Evolutionary conservation across 1,284 basidiomycete genomes (phyloP).

Genomic region (Microstroma glucosiphilum): DNA sequence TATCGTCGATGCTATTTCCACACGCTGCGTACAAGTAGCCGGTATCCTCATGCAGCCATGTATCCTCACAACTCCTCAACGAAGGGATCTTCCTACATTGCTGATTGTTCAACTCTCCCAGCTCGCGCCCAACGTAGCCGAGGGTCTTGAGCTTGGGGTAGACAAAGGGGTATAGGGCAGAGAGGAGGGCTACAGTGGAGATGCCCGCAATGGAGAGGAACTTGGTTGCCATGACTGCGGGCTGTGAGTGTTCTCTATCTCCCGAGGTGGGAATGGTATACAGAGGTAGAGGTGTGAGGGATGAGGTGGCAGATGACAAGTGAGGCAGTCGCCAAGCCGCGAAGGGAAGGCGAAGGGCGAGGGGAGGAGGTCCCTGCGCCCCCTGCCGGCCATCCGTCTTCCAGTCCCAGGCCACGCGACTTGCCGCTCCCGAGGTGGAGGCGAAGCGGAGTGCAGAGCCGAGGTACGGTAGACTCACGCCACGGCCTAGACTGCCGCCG

Average conservation of each 20-base stretch:
- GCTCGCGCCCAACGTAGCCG: neutral
- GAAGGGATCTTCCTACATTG: conserved; percentile 24
- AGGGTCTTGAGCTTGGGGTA: neutral
- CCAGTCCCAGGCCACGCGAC: no score
- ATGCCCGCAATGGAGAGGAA: neutral
- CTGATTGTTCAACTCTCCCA: conserved; percentile 16
- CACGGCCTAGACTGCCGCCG: no score
- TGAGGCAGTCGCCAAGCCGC: neutral
- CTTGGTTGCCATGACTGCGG: no score
- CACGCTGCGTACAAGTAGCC: conserved; percentile 67
- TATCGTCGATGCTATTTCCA: conserved; percentile 56
- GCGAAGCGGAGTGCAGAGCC: no score
- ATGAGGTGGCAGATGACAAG: neutral
- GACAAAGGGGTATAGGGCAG: neutral
- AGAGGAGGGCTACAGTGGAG: conserved; percentile 5
- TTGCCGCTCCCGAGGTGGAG: no score
- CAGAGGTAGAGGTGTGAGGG: neutral
- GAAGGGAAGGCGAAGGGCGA: no score
- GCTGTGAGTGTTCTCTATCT: no score
- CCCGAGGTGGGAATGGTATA: neutral
- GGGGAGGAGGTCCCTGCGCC: no score
- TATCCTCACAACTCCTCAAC: conserved; percentile 29
- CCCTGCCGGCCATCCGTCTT: no score
- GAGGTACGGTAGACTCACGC: no score
- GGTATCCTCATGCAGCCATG: conserved; percentile 48